Conservation (phyloP, 768 basidiomycete genomes). For the Boletus patriciae region DNA sequence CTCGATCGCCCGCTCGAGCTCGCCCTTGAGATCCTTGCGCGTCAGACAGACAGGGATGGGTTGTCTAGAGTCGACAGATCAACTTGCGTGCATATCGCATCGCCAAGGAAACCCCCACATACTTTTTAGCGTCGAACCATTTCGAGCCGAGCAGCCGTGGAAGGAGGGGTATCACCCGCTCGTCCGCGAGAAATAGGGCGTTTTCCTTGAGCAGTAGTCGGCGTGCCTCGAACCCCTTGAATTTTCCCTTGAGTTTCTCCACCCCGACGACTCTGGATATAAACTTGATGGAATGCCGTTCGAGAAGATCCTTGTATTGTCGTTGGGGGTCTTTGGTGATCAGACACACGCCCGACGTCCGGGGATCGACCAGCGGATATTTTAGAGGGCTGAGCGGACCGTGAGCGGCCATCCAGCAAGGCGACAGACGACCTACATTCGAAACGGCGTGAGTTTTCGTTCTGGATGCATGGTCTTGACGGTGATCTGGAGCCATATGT, state of each 20-base stretch:
- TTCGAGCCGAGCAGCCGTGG: constrained; percentile 84
- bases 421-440: constrained; percentile 61
- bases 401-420: background rate
- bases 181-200: constrained; percentile 91
- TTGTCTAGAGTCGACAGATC: constrained; percentile 56
- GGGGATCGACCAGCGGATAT: constrained; percentile 82
- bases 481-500: constrained; percentile 86
- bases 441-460: constrained; percentile 75
- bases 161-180: constrained; percentile 81
- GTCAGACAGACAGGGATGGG: constrained; percentile 92
- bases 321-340: constrained; percentile 96
- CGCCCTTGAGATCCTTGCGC: constrained; percentile 86
- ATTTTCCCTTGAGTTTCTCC: constrained; percentile 91
- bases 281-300: constrained; percentile 76
- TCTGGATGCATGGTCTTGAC: constrained; percentile 79
- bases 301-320: constrained; percentile 92
- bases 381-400: constrained; percentile 55
- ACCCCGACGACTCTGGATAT: constrained; percentile 90
- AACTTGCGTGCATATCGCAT: background rate
- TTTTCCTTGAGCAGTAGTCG: constrained; percentile 84
- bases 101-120: constrained; percentile 26
- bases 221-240: constrained; percentile 80
- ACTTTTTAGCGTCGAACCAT: constrained; percentile 98
- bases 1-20: constrained; percentile 88
- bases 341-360: constrained; percentile 77